phyloP scores from a whole-genome alignment of 73 alveolate genomes.

The Breviolum minutum region DNA sequence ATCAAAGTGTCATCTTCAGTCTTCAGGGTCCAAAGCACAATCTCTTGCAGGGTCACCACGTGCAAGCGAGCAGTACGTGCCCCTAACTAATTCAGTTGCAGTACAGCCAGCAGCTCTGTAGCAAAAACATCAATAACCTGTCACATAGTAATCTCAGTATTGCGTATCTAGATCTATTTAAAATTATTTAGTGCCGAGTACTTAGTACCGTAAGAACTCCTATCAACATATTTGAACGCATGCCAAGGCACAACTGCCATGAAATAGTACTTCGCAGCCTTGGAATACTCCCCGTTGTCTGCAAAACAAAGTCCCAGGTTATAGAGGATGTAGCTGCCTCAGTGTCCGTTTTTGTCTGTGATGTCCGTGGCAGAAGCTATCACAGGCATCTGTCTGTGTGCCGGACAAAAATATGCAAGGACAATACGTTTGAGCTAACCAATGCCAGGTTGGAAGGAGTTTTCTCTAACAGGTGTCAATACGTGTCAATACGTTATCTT shows the following conservation, averaged over 20 bases:
- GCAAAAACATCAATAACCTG: too few relatives aligned
- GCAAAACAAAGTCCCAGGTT: conserved; percentile 70
- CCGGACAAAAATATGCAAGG: background rate
- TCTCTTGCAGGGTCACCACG: too few relatives aligned
- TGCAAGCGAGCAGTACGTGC: too few relatives aligned
- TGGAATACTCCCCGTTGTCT: conserved; percentile 74
- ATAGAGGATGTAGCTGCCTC: conserved; percentile 90
- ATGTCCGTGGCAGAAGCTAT: background rate
- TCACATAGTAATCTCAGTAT: too few relatives aligned
- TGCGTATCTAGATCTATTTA: too few relatives aligned
- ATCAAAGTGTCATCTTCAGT: background rate
- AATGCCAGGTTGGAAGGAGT: too few relatives aligned
- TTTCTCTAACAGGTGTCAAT: too few relatives aligned
- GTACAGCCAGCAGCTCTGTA: too few relatives aligned
- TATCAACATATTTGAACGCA: background rate
- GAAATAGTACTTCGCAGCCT: conserved; percentile 81
- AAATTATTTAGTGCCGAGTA: too few relatives aligned
- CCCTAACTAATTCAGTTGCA: too few relatives aligned
- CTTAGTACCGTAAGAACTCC: too few relatives aligned
- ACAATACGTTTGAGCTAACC: background rate
- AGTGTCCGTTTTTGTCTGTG: background rate
- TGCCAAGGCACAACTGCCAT: conserved; percentile 52
- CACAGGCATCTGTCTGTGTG: background rate
- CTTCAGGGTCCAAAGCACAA: background rate
- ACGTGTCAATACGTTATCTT: too few relatives aligned